phyloP scores from a whole-genome alignment of 352 stramenopile genomes.

The Globisporangium sylvaticum region DNA sequence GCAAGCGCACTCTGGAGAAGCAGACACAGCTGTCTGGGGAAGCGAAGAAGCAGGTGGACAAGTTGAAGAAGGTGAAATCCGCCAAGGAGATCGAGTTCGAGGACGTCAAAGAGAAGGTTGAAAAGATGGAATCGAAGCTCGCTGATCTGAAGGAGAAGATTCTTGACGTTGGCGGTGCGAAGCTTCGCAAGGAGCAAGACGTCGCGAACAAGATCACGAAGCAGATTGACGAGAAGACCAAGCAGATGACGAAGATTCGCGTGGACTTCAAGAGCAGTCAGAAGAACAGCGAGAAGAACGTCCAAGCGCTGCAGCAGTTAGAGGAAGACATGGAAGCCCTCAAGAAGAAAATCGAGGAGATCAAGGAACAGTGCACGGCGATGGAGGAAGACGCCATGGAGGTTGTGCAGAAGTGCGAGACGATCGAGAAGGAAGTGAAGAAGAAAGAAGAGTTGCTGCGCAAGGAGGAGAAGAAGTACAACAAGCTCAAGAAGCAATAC shows the following conservation, averaged over 20 bases:
- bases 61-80: conserved; percentile 81
- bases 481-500: conserved; percentile 87
- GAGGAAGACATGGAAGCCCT: conserved; percentile 75
- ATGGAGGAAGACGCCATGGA: conserved; percentile 92
- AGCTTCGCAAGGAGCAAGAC: conserved; percentile 93
- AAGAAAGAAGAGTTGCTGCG: conserved; percentile 81
- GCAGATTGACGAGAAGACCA: conserved; percentile 86
- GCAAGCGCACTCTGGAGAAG: conserved; percentile 69
- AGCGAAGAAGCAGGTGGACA: conserved; percentile 84
- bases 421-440: conserved; percentile 85
- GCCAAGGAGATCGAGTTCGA: conserved; percentile 88
- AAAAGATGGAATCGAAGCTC: conserved; percentile 77
- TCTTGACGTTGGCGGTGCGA: conserved; percentile 91
- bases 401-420: conserved; percentile 90
- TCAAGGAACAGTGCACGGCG: conserved; percentile 84
- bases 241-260: conserved; percentile 84
- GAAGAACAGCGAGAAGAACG: conserved; percentile 77
- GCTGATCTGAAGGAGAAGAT: conserved; percentile 93
- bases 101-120: conserved; percentile 54
- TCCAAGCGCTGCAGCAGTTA: conserved; percentile 52
- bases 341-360: conserved; percentile 75
- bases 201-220: conserved; percentile 77
- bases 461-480: conserved; percentile 75
- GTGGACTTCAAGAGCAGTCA: conserved; percentile 82
- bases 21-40: conserved; percentile 85